Base-by-base conservation (phyloP, 495 filamentous ascomycete species). In the Penicillium manginii region DNA sequence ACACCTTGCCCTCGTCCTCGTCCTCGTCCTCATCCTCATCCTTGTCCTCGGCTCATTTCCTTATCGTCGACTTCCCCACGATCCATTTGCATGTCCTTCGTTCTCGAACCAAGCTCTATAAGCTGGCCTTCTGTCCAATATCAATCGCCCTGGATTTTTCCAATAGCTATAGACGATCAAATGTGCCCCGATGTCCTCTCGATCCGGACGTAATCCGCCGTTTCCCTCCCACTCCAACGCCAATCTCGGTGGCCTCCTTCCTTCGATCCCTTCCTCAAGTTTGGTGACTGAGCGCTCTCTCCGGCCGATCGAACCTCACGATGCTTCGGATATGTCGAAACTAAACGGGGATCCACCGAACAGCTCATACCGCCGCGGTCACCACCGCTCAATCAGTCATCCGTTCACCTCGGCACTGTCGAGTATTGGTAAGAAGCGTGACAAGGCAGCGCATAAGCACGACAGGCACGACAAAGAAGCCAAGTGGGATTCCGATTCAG, bases 321-420 rank as follows among this genome's bases (percentile, higher is more conserved):
- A 79, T 77, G 69, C 69, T 52, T 64, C 63, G 18, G 54, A 45
- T 23, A 64, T 72, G 54, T 52, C 65, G 1, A 53, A 63, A 32
- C 61, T 72, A 59, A 69, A 50, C 22, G 61, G 51, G 17, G 61
- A 51, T 33, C 14, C 58, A 33, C 60, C 69, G 23, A 60, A 61
- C 4, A 61, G 54, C 57, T 62, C 69, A 48, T 63, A 60, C 55
- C 67, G 63, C 47, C 75, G 71, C 55, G 67, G 78, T 47, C 89
- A 93, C 72, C 73, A 77, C 15, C 88, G 89, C 50, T 91, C 89
- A 43, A 83, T 88, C 78, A 93, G 90, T 70, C 87, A 93, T 60
- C 87, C 88, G 6, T 89, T 91, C 58, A 83, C 87, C 4, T 86
- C 86, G 7, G 64, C 86, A 26, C 86, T 91, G 62, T 77, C 82